Percentiles rank a stretch among this genome's conserved stretches.
Evolutionary conservation across 23 red algal genomes (phyloP).

Genomic region (Gracilariopsis chorda): DNA sequence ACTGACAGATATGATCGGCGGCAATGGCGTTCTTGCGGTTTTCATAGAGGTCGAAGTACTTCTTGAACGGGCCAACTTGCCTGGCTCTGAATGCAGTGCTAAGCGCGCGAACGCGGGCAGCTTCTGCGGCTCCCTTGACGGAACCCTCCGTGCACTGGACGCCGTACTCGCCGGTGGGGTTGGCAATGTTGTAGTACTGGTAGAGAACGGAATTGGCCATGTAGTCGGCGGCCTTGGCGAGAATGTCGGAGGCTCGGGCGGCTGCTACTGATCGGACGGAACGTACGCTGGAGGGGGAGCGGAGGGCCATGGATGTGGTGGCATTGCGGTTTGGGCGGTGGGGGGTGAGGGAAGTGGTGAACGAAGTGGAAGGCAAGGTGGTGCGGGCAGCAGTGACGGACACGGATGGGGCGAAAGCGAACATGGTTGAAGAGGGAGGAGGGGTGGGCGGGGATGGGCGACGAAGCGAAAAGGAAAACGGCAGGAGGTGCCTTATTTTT

Average conservation of each 20-base stretch:
- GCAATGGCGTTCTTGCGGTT: constrained; percentile 29
- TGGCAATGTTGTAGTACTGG: constrained; percentile 49
- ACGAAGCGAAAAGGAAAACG: neutral
- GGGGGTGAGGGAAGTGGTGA: neutral
- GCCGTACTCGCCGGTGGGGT: constrained; percentile 36
- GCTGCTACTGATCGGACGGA: neutral
- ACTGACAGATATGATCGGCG: constrained; percentile 6
- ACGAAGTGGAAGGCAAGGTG: constrained; percentile 1
- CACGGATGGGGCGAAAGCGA: constrained; percentile 10
- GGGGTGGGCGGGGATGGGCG: neutral
- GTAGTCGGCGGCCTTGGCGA: constrained; percentile 46
- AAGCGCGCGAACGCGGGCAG: constrained; percentile 14
- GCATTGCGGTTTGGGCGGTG: neutral
- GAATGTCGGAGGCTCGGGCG: neutral
- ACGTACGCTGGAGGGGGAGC: neutral
- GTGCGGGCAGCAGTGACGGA: neutral
- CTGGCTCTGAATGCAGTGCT: neutral
- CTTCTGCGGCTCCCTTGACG: constrained; percentile 47
- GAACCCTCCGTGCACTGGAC: constrained; percentile 67
- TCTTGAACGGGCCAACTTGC: constrained; percentile 4
- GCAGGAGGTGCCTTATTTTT: no score
- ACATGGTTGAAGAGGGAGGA: neutral
- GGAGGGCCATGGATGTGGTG: constrained; percentile 36
- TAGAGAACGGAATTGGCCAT: constrained; percentile 53
- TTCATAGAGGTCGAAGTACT: constrained; percentile 52